Base-by-base conservation (phyloP, 2,329 filamentous ascomycete genomes). In the Leptoxyphium fumago region DNA sequence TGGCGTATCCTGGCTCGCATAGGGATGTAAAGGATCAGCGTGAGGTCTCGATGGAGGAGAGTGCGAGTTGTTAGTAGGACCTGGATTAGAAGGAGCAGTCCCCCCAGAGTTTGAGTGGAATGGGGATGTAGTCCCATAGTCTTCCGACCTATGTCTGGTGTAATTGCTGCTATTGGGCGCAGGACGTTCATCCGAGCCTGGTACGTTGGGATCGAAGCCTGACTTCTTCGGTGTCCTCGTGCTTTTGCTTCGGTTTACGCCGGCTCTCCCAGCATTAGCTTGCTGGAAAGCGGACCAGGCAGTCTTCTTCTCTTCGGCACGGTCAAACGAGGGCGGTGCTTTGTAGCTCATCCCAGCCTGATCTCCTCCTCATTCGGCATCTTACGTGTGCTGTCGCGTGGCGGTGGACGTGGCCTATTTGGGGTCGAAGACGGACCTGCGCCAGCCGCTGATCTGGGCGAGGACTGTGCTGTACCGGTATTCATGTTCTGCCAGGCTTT, bases 121-220 rank as follows among this genome's bases (percentile, higher is more conserved):
- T 13, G 32, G 32, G n/a, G 38, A 39, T 10, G 45, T 43, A 11
- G 45, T 42, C 10, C 52, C 53, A 41, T 55, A 52, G 39, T 60
- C 57, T 30, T 50, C 56, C 2, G 57, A 59, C 18, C 50, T 50
- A 44, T 58, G 51, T 8, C 54, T 46, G 18, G 50, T 45, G 39
- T 60, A 58, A 28, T 52, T 50, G 39, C 49, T 46, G 30, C 46
- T 51, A 5, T 47, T 44, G 21, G 49, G 50, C 17, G 74, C 74
- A 56, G 73, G 73, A 30, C 72, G 67, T 51, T 79, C 75, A 53
- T 79, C 75, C 30, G 68, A 73, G n/a, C 71, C 74, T 29, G 73
- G 67, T 6, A 67, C 67, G n/a, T 68, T 68, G 15, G 76, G 74
- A 44, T 76, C 72, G 53, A 78, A 80, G 4, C 74, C 75, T 39